Base-by-base conservation (phyloP, 2,329 filamentous ascomycete genomes). In the Aureobasidium sp. region DNA sequence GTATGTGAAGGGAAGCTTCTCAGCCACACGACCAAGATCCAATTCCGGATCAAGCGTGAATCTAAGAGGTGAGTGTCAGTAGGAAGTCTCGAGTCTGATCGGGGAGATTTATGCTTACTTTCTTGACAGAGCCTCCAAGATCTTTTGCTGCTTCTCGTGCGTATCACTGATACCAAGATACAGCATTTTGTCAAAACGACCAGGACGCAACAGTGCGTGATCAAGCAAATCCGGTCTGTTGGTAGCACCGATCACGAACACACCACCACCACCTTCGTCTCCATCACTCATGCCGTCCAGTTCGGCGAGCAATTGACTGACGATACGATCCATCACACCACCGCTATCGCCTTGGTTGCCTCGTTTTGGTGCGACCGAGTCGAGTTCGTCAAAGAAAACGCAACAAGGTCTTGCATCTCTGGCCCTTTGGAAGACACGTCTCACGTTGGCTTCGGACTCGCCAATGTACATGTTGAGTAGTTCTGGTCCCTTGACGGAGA, bases 291-390 rank as follows among this genome's bases (percentile, higher is more conserved):
- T 99, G 57, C 94, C 94, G 71, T 99, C 94, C 27, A 99, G 80
- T 76, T 99, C 94, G 0, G 94, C 94, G 11, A 99, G 83, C 48
- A 99, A 79, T 77, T 97, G 94, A 63, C 89, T 94, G 57, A 99
- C 93, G 66, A 97, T 97, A 61, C 94, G 86, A 73, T 97, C 94
- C 93, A 97, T 97, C 61, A 97, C 94, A 71, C 94, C 94, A 62
- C 94, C 93, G 65, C 91, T 96, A 70, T 97, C 94, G 53, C 94
- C 94, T 74, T 97, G 93, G 70, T 97, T 97, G 41, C 94, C 94
- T 75, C 94, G 84, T 78, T 97, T 97, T 0, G 94, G 94, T 5
- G 94, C 93, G 2, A 97, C 93, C 0, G 90, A 94, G 74, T 96
- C 91, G 67, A 96, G 74, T 73, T 96, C 91, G 70, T 96, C 91